Conservation (phyloP, 2,329 filamentous ascomycete genomes). For the Fusarium sp. region DNA sequence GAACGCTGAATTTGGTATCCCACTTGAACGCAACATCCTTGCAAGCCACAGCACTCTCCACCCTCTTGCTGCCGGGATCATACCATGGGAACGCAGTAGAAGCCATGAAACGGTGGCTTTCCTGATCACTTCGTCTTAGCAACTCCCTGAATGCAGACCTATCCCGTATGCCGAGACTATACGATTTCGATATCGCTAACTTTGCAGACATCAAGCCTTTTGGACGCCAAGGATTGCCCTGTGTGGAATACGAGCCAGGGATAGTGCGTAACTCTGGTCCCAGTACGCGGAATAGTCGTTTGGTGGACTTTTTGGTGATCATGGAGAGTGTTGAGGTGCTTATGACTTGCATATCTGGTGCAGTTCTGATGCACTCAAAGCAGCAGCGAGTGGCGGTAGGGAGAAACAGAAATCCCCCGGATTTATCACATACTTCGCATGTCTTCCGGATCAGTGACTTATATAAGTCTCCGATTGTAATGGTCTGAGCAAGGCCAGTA, state of each 20-base stretch:
- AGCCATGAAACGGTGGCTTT: background rate
- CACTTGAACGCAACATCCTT: background rate
- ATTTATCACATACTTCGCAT: conserved; percentile 12
- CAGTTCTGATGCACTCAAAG: background rate
- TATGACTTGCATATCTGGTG: background rate
- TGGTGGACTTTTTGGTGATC: background rate
- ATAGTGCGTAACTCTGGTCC: background rate
- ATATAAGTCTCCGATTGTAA: background rate
- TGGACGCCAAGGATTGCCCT: no score
- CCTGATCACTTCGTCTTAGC: no score
- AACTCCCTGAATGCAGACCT: no score
- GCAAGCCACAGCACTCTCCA: conserved; percentile 9
- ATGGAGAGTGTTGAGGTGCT: background rate
- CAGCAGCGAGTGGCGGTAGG: conserved; percentile 19
- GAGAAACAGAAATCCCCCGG: conserved; percentile 20
- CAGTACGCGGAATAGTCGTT: background rate
- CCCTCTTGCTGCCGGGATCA: background rate
- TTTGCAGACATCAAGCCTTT: no score
- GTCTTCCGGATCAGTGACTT: rapidly evolving
- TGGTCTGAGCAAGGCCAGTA: rapidly evolving
- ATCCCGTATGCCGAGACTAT: no score
- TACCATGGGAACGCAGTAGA: conserved; percentile 3
- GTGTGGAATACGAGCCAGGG: no score
- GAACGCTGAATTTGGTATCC: no score
- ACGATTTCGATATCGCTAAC: no score